Evolutionary conservation across 371 early-diverging fungal species (phyloP), one percentile per base, ranked within the genome.

Genomic region (Apophysomyces elegans): DNA sequence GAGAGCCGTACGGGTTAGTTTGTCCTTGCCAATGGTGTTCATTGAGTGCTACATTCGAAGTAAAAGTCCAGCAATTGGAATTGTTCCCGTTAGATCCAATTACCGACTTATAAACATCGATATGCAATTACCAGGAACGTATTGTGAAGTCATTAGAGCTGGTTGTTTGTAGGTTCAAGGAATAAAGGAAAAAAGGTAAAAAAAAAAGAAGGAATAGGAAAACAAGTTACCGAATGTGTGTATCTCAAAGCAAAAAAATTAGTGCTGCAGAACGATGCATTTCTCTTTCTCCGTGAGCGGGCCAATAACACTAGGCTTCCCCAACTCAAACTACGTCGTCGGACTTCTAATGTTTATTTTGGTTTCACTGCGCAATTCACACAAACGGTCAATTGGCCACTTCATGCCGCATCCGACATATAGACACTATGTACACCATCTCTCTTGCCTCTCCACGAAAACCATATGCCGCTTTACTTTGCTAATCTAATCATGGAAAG

Each of bases 161-260:
- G 54, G 54, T 50, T 35, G 54, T 50, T 26, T 50, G 54, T 50
- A 50, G 16, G 21, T 50, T 50, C 54, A 50, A 21, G n/a, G 21
- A 4, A 16, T 16, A 50, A 50, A 21, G 54, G 21, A 11, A 50
- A 16, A 47, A 47, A 9, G 0, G 18, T 18, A 18, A 47, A 1
- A 47, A 18, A 58, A 41, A 7, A 58, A 41, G 14, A 57, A 37
- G 37, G 32, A 58, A 7, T 36, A 37, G 58, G 37, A 41, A n/a
- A 59, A 59, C 43, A 59, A 59, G 59, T 59, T 59, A 43, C 59
- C 59, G 59, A 59, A 59, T 39, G 41, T 11, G 59, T 59, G n/a
- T n/a, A 16, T 26, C 2, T 2, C 32, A 38, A 6, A 58, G 12
- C 13, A 45, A 13, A 45, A 45, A 45, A 16, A 45, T 45, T 13